These are phyloP conservation scores for Paraconiothyrium sp. DNA, from an alignment of 2,329 filamentous ascomycete genomes.

Conservation along the genomic window DNA sequence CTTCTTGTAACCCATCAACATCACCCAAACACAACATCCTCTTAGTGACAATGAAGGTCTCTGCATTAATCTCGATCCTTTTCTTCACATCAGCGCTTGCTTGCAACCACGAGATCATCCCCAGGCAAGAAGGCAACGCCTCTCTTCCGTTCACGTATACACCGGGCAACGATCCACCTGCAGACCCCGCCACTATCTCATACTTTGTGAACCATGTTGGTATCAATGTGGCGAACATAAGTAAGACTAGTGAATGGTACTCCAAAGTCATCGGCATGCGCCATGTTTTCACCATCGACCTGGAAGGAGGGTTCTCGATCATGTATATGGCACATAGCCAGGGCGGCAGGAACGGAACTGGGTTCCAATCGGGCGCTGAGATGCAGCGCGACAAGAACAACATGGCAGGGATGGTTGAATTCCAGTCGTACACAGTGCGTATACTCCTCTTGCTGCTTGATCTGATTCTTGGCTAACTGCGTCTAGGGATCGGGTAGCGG, in stretches of 20 bases:
- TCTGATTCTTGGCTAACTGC: not conserved
- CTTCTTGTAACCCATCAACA: not conserved
- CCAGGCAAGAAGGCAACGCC: slow-evolving; percentile 7
- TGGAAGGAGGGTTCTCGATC: slow-evolving; percentile 40
- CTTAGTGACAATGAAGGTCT: slow-evolving; percentile 4
- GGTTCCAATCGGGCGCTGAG: slow-evolving; percentile 48
- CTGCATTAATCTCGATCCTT: not conserved
- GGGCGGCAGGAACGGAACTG: slow-evolving; percentile 52
- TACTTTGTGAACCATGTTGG: slow-evolving; percentile 51
- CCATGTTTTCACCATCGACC: slow-evolving; percentile 46
- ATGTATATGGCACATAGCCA: slow-evolving; percentile 51
- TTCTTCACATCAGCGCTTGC: slow-evolving; percentile 13
- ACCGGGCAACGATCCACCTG: slow-evolving; percentile 32
- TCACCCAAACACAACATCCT: not conserved
- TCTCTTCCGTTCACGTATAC: slow-evolving; percentile 17
- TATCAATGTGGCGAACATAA: slow-evolving; percentile 45
- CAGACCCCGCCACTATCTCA: slow-evolving; percentile 43
- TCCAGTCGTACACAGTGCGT: slow-evolving; percentile 25
- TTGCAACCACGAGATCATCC: slow-evolving; percentile 17
- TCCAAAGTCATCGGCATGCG: slow-evolving; percentile 47
- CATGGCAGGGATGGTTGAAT: slow-evolving; percentile 44
- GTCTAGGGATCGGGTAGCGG: not conserved
- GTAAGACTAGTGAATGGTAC: slow-evolving; percentile 47
- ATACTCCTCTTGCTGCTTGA: not conserved
- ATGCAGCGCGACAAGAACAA: slow-evolving; percentile 49